phyloP scores from a whole-genome alignment of 331 rosid genomes.

The Acacia concinna region DNA sequence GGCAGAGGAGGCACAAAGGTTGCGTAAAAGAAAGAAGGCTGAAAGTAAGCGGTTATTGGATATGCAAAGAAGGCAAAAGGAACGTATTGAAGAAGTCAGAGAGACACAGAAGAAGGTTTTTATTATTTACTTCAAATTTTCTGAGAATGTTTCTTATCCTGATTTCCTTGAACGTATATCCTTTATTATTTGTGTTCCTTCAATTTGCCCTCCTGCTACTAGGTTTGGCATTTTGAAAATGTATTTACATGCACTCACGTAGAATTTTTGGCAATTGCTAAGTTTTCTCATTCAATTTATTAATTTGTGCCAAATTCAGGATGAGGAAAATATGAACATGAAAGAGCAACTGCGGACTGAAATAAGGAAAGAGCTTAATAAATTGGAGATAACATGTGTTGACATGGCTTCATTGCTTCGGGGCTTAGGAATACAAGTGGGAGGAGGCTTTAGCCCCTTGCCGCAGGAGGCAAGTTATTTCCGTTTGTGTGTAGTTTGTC shows the following conservation, averaged over 20 bases:
- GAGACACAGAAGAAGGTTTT: conserved; percentile 73
- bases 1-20: conserved; percentile 60
- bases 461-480: conserved; percentile 46
- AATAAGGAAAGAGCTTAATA: conserved; percentile 52
- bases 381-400: conserved; percentile 50
- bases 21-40: conserved; percentile 61
- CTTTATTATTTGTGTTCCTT: neutral
- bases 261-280: neutral
- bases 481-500: neutral
- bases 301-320: conserved; percentile 41
- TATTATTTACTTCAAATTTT: neutral
- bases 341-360: conserved; percentile 62
- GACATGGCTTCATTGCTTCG: conserved; percentile 68
- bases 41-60: conserved; percentile 54
- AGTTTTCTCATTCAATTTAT: neutral
- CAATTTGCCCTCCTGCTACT: neutral
- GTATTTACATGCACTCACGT: neutral
- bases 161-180: neutral
- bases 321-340: conserved; percentile 59
- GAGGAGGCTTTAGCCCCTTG: conserved; percentile 40
- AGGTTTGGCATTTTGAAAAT: neutral
- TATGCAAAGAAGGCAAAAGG: conserved; percentile 65
- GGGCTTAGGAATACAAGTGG: conserved; percentile 59
- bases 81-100: conserved; percentile 74
- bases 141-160: neutral